A percentile compares a stretch with the other conserved stretches of the same genome.
Evolutionary conservation across 371 early-diverging fungal genomes (phyloP).

Genomic region (Nematocida sp.): DNA sequence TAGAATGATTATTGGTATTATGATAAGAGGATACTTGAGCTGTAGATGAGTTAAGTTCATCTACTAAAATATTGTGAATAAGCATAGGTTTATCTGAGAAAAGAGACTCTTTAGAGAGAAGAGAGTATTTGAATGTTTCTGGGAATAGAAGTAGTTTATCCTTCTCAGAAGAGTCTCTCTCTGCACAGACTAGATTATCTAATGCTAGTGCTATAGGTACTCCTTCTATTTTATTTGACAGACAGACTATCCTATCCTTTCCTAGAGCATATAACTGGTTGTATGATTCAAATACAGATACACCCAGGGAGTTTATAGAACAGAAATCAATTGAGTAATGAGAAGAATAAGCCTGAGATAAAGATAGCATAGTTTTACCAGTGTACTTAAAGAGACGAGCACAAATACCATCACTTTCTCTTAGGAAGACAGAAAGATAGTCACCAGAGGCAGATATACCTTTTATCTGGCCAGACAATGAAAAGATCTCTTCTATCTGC

Average conservation of each 20-base stretch:
- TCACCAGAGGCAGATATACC: slow-evolving; percentile 16
- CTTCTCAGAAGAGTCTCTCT: not conserved
- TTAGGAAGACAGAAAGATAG: not conserved
- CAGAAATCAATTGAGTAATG: slow-evolving; percentile 15
- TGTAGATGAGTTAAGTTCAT: not conserved
- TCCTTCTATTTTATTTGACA: not conserved
- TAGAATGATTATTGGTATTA: too few relatives aligned
- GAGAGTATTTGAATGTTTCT: not conserved
- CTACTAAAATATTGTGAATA: not conserved
- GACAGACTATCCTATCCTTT: not conserved
- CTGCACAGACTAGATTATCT: not conserved
- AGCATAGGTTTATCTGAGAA: not conserved
- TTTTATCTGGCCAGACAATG: not conserved
- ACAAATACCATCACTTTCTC: slow-evolving; percentile 2
- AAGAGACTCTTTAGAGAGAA: not conserved
- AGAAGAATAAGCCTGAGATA: not conserved
- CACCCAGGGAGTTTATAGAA: not conserved
- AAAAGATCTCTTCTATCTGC: slow-evolving; percentile 3
- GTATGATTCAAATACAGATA: not conserved
- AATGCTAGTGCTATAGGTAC: not conserved
- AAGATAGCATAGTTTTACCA: not conserved
- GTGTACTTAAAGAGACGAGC: not conserved
- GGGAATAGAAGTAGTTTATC: slow-evolving; percentile 14
- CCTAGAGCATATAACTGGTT: not conserved
- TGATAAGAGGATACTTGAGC: too few relatives aligned